Percentiles rank a stretch among this genome's conserved stretches.
These are phyloP conservation scores for Vitis hybrid DNA, from an alignment of 177 flowering plant genomes.

Conservation along the genomic window DNA sequence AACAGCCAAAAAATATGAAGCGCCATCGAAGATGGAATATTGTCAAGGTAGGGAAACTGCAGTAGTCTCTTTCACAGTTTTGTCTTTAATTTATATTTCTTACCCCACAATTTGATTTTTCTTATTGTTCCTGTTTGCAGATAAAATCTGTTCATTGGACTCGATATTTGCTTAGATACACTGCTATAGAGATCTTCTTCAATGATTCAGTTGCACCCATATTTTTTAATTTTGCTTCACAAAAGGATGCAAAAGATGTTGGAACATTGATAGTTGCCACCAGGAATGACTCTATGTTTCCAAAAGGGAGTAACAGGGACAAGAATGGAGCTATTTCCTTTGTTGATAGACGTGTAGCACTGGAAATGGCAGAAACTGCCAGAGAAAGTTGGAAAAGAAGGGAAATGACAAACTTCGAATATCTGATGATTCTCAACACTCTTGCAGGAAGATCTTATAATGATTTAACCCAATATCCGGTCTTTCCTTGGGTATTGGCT, in stretches of 20 bases:
- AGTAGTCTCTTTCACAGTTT: neutral
- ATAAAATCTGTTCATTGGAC: conserved; percentile 95
- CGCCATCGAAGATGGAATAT: conserved; percentile 88
- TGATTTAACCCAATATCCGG: conserved; percentile 97
- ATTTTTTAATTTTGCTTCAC: conserved; percentile 82
- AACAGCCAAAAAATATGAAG: conserved; percentile 56
- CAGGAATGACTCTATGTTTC: conserved; percentile 76
- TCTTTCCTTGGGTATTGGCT: conserved; percentile 97
- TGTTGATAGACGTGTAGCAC: conserved; percentile 85
- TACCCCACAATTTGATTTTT: conserved; percentile 11
- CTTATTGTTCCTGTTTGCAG: conserved; percentile 32
- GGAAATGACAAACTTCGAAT: conserved; percentile 96
- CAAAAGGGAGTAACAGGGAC: conserved; percentile 71
- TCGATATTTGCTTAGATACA: conserved; percentile 88
- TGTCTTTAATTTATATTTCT: conserved; percentile 5
- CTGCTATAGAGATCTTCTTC: conserved; percentile 91
- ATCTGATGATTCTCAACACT: conserved; percentile 90
- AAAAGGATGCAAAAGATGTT: conserved; percentile 82
- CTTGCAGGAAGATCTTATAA: conserved; percentile 97
- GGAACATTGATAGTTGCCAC: conserved; percentile 80
- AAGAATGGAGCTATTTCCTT: conserved; percentile 71
- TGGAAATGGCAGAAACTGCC: conserved; percentile 91
- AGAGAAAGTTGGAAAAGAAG: conserved; percentile 96
- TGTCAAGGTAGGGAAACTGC: conserved; percentile 52
- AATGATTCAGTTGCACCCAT: conserved; percentile 75